Conservation (phyloP, 2,329 filamentous ascomycete species). For the Sordariomycetes sp. region DNA sequence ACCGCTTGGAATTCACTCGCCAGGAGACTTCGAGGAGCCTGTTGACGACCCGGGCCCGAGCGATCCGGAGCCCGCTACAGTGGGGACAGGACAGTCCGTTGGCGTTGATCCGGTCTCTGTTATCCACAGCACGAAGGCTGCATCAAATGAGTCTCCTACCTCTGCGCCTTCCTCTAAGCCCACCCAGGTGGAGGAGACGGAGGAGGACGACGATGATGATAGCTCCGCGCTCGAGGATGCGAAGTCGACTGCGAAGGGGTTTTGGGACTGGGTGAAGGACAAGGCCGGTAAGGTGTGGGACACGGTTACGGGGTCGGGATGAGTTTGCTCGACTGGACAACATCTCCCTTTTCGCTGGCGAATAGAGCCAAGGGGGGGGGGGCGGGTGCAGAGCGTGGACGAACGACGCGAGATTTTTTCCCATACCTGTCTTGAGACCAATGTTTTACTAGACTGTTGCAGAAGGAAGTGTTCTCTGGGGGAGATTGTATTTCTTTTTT, state of each 20-base stretch:
- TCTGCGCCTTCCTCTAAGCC: neutral
- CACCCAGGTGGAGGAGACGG: neutral
- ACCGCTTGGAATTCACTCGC: constrained; percentile 47
- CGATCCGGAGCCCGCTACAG: neutral
- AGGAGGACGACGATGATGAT: constrained; percentile 7
- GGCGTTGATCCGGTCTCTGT: constrained; percentile 1
- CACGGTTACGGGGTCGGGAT: neutral
- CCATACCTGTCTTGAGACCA: neutral
- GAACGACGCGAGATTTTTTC: neutral
- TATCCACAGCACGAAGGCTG: neutral
- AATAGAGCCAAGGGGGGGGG: neutral
- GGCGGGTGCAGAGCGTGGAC: neutral
- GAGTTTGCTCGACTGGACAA: neutral
- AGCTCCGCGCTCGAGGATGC: constrained; percentile 13
- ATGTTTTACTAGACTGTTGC: neutral
- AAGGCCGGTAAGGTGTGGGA: constrained; percentile 30
- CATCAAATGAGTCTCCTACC: neutral
- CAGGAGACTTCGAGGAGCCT: constrained; percentile 30
- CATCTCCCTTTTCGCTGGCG: neutral
- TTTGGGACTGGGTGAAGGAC: constrained; percentile 38
- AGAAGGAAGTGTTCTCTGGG: neutral
- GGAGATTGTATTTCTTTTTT: neutral
- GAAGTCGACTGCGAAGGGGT: constrained; percentile 17
- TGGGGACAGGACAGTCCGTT: neutral
- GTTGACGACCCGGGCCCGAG: constrained; percentile 32